Evolutionary conservation across 768 basidiomycete genomes (phyloP).

Genomic region (Heimioporus sp.): DNA sequence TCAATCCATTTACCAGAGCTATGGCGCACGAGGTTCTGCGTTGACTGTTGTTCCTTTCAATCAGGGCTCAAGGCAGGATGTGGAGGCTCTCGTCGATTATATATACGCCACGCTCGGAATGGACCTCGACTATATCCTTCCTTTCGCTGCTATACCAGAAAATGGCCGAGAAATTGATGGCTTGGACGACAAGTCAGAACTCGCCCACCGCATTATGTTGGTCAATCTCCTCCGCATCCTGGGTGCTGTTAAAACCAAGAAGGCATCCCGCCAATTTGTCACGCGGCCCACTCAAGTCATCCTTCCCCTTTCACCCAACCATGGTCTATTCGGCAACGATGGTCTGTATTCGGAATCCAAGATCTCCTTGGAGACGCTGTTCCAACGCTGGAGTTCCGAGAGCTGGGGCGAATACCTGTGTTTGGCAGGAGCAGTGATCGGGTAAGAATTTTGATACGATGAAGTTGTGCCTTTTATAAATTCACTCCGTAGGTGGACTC

Average conservation of each 20-base stretch:
- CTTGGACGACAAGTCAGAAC: constrained; percentile 94
- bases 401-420: constrained; percentile 99
- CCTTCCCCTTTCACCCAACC: constrained; percentile 95
- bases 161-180: constrained; percentile 98
- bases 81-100: constrained; percentile 97
- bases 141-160: constrained; percentile 97
- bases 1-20: constrained; percentile 95
- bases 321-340: constrained; percentile 96
- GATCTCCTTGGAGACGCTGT: constrained; percentile 95
- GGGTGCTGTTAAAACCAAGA: constrained; percentile 97
- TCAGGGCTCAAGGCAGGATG: constrained; percentile 97
- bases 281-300: constrained; percentile 99
- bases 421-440: constrained; percentile 96
- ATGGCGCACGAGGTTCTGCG: constrained; percentile 93
- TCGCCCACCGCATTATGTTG: constrained; percentile 98
- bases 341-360: constrained; percentile 98
- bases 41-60: constrained; percentile 99
- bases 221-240: constrained; percentile 95
- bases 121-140: constrained; percentile 97
- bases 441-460: constrained; percentile 47
- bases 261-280: constrained; percentile 93
- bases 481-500: constrained; percentile 73
- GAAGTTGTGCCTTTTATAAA: constrained; percentile 6
- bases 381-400: constrained; percentile 97
- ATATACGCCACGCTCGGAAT: constrained; percentile 94